Evolutionary conservation across 2,329 filamentous ascomycete species (phyloP), one percentile per base, ranked within the genome.

Genomic region (Colletotrichum sp.): DNA sequence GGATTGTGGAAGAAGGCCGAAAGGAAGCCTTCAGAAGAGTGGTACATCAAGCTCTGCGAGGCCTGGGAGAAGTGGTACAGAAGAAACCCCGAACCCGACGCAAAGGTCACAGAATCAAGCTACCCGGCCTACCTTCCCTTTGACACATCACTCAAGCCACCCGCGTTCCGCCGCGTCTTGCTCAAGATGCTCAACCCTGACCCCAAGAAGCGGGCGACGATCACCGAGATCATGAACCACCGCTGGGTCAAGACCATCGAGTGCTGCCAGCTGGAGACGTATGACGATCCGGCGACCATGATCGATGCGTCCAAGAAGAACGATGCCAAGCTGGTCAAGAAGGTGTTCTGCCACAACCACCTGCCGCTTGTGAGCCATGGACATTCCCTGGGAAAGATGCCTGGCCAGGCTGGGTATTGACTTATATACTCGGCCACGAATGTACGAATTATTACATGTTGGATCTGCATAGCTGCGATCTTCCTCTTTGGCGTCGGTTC

Each of bases 141-240:
- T 48, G 95, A 97, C 82, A 85, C 87, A 18, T 88, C 85, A 52
- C 86, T 96, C 78, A 92, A 92, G 80, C 93, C 94, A 34, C 91
- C 92, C 1, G 91, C 92, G 5, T 88, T 96, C 72, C 92, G 93
- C 75, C 92, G 93, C 13, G 86, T 98, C 6, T 85, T 98, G 13
- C 86, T 97, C 67, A 92, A 91, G 82, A 98, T 98, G 95, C 89
- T 98, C 36, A 93, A 98, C 83, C 95, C 95, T 0, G 87, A 96
- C 78, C 95, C 96, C 1, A 84, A 86, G 9, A 92, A 92, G 82
- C 93, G 96, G 57, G 92, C 94, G 79, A 91, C 89, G 32, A 94
- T 97, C 67, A 85, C 89, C 8, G 91, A 95, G 2, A 92, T 95
- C 2, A 85, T 95, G 70, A 92, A 90, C 77, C 92, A 94, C 80